Conservation (phyloP, 2,329 filamentous ascomycete genomes). For the Cladosporium sp. region DNA sequence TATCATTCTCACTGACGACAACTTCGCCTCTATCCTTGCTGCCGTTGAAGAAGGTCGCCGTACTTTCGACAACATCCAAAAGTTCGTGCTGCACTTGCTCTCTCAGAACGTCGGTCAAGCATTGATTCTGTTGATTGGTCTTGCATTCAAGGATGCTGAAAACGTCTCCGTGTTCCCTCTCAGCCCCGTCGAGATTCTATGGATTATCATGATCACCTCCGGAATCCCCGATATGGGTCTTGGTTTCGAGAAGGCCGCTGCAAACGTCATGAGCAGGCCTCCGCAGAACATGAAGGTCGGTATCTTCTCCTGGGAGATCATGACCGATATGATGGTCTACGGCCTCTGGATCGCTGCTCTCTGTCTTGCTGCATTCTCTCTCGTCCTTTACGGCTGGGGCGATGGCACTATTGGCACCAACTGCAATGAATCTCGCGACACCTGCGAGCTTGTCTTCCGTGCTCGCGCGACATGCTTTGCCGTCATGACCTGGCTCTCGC, state of each 20-base stretch:
- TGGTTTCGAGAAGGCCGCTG: slow-evolving; percentile 72
- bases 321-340: slow-evolving; percentile 78
- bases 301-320: slow-evolving; percentile 75
- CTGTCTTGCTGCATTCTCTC: slow-evolving; percentile 60
- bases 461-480: slow-evolving; percentile 73
- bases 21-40: slow-evolving; percentile 82
- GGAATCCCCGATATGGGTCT: slow-evolving; percentile 86
- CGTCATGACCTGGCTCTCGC: slow-evolving; percentile 72
- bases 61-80: slow-evolving; percentile 88
- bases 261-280: slow-evolving; percentile 76
- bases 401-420: slow-evolving; percentile 49
- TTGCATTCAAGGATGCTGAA: slow-evolving; percentile 73
- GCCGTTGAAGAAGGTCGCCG: slow-evolving; percentile 80
- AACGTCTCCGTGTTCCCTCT: slow-evolving; percentile 82
- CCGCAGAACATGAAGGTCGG: slow-evolving; percentile 69
- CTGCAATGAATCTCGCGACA: slow-evolving; percentile 61
- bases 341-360: slow-evolving; percentile 75
- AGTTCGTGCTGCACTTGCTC: slow-evolving; percentile 89
- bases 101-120: slow-evolving; percentile 91
- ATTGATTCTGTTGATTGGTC: slow-evolving; percentile 74
- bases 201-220: slow-evolving; percentile 93
- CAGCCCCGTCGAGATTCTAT: slow-evolving; percentile 82
- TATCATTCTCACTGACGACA: slow-evolving; percentile 85
- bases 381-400: slow-evolving; percentile 66
- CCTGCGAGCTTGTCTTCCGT: slow-evolving; percentile 66